Evolutionary conservation across 306 rosid species (phyloP), one percentile per base, ranked within the genome.

Genomic region (Echinosophora koreensis): DNA sequence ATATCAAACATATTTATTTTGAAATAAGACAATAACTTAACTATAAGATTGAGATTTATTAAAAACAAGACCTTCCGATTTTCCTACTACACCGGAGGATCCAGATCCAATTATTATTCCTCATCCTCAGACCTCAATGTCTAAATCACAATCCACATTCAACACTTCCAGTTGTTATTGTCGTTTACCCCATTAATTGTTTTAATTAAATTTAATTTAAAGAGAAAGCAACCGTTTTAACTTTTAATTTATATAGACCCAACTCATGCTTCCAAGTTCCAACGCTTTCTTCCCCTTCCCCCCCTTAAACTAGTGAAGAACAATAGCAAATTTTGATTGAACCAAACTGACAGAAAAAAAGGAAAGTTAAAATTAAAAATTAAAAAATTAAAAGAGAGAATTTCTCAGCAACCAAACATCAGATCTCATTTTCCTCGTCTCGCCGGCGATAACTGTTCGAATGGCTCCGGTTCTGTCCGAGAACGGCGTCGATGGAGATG

Each of bases 401-500:
- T 18, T 71, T 39, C 42, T 73, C 57, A 28, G 68, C 42, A 39
- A 57, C 67, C 18, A 44, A 57, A 41, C 68, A n/a, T n/a, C n/a
- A 8, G 69, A 73, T 73, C 78, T 73, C 56, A 17, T 32, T 51
- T 59, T 32, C 16, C 14, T 37, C 4, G 9, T 12, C 52, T 18
- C 42, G 77, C 66, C 56, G 77, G 77, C 67, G 73, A 4, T 11
- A 14, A 27, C 76, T 27, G 65, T 81, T 14, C 75, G 66, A 68
- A 88, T 92, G 97, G 90, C 90, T 81, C 84, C 89, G 64, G 77
- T 90, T 90, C 86, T 89, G 16, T 82, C 87, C 1, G 93, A 88
- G 82, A 92, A 92, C 54, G 92, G 96, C 69, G 87, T 88, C 18
- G 93, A 88, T 78, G 97, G 93, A 42, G 96, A 90, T 66, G 93